Evolutionary conservation across 176 grass and related monocot genomes (phyloP), one percentile per base, ranked within the genome.

Genomic region (Luzula sylvatica): DNA sequence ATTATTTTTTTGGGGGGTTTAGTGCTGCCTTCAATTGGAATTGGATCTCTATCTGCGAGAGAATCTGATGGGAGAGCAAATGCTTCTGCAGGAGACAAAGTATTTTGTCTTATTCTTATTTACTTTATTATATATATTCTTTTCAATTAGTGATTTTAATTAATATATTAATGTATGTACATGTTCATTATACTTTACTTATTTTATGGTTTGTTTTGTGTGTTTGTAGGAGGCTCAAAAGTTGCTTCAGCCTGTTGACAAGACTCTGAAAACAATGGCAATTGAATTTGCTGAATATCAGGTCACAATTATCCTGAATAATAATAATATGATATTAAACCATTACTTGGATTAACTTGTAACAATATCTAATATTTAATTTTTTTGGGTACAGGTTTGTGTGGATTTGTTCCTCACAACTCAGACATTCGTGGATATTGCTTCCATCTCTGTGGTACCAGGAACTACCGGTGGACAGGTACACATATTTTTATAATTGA

Each of bases 261-360:
- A 76, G 52, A 87, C 87, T 42, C 62, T 94, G 29, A 86, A 94
- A 59, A 76, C 78, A 47, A 94, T 94, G 82, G 87, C 87, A 32
- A 45, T 82, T 58, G 87, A 94, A 66, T 94, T 94, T 66, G 82
- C 87, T 22, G 87, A 94, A 56, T 94, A 82, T 82, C 87, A 94
- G 78, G 87, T 72, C 60, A 66, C 53, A 54, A 49, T 35, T n/a
- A 9, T 35, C 30, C 0, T 26, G 8, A 29, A 8, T 58, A 7
- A 23, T 54, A 42, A 13, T 32, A 55, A 15, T 22, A 8, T 58
- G 8, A 23, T 54, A 42, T 7, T 32, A 55, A 15, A 65, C 8
- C 3, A 7, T 17, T 8, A 48, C 15, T 20, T 35, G 30, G 9
- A 35, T 35, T 35, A 35, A 35, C 30, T 35, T 35, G 1, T 35